A percentile compares a stretch with the other conserved stretches of the same genome.
These are phyloP conservation scores for Raphidocelis subcapitata DNA, from an alignment of 139 green algal species.

Conservation along the genomic window DNA sequence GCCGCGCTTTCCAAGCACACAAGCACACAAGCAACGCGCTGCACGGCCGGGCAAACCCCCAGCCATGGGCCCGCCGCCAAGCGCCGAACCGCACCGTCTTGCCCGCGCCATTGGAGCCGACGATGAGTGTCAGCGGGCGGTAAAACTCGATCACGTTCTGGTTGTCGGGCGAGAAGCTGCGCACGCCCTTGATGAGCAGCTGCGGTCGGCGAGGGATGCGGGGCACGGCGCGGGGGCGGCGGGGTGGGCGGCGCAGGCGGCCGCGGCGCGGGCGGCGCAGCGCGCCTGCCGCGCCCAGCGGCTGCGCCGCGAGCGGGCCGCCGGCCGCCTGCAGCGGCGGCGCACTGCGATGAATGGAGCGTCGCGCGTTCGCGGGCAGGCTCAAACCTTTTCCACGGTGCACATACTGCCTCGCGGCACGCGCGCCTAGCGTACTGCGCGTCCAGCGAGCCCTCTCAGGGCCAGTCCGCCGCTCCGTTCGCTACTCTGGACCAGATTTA, in stretches of 20 bases:
- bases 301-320: not conserved
- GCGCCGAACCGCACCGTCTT: slow-evolving; percentile 96
- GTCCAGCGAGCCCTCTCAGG: not conserved
- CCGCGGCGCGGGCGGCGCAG: not conserved
- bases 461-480: not conserved
- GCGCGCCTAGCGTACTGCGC: too few relatives aligned
- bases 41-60: too few relatives aligned
- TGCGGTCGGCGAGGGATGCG: slow-evolving; percentile 34
- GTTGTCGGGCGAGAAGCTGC: slow-evolving; percentile 92
- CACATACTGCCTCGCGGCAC: slow-evolving; percentile 45
- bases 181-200: slow-evolving; percentile 96
- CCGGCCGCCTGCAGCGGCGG: not conserved
- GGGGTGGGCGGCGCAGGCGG: not conserved
- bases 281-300: not conserved
- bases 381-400: slow-evolving; percentile 49
- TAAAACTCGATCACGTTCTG: slow-evolving; percentile 89
- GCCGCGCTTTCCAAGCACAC: too few relatives aligned
- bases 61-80: too few relatives aligned
- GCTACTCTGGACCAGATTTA: not conserved
- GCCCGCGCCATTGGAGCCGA: slow-evolving; percentile 94
- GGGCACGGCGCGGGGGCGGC: not conserved
- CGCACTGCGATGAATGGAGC: not conserved
- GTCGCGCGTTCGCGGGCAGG: not conserved
- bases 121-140: slow-evolving; percentile 95
- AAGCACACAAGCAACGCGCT: too few relatives aligned